Evolutionary conservation across 495 filamentous ascomycete species (phyloP), one percentile per base, ranked within the genome.

Genomic region (Trichoderma gamsii): DNA sequence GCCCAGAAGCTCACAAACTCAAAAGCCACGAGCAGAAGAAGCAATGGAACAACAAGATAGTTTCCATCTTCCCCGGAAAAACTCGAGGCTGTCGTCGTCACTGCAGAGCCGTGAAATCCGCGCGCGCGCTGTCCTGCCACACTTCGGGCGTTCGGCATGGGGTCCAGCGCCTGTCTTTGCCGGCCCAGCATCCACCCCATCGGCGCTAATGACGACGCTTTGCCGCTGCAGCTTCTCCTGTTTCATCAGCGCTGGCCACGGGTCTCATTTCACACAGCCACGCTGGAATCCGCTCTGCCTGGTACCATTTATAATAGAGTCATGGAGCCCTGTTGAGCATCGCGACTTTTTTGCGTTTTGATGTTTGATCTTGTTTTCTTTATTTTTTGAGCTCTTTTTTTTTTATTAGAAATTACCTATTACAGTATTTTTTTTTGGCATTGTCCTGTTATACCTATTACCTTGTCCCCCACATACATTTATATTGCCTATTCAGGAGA

Each of bases 141-240:
- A 56, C 51, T 25, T 56, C 51, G 51, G 51, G 2, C 18, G n/a
- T n/a, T 56, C 51, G 51, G 51, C 51, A 56, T 56, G 16, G 51
- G 6, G 16, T 7, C 51, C 16, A 56, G 21, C 51, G 51, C n/a
- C 51, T 23, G 16, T n/a, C 18, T 21, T 25, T 56, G 51, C 51
- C 51, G 51, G 51, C 8, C 21, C 21, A 49, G n/a, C 2, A 49
- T 49, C 51, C 51, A 56, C 51, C n/a, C 18, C 51, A 21, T 56
- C 18, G 51, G 51, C 51, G 51, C 51, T 56, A 56, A 56, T 56
- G 51, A 56, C 51, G 51, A 56, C 51, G 51, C 51, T n/a, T 38
- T 56, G 51, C 8, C 51, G 8, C 9, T 56, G n/a, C 51, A 56
- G 51, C 51, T 56, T 56, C 51, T 56, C 51, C 51, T 56, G 51